These are phyloP conservation scores for Corchorus olitorius DNA, from an alignment of 345 rosid genomes.

Conservation along the genomic window DNA sequence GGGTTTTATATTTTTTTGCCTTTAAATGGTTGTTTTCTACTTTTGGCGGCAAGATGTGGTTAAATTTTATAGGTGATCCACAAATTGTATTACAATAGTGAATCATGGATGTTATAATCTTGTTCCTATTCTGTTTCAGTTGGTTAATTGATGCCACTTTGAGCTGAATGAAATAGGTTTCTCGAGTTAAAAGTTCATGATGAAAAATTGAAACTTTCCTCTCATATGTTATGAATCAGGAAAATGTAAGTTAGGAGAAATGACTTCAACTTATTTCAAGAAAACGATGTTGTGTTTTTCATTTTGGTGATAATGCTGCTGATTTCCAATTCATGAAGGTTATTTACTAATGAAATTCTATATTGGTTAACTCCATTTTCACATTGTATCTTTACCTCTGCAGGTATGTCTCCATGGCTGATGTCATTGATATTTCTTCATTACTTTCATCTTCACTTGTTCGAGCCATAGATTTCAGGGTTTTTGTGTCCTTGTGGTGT, in stretches of 20 bases:
- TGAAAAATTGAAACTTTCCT: neutral
- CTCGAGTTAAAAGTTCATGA: neutral
- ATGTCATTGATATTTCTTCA: constrained; percentile 71
- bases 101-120: neutral
- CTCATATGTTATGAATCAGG: neutral
- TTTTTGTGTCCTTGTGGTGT: constrained; percentile 72
- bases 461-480: constrained; percentile 72
- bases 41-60: neutral
- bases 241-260: neutral
- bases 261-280: neutral
- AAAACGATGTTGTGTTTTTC: neutral
- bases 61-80: neutral
- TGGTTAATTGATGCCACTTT: neutral
- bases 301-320: neutral
- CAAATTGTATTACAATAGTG: neutral
- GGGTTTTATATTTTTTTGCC: neutral
- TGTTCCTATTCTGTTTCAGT: neutral
- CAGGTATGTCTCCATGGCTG: constrained; percentile 87
- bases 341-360: neutral
- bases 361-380: neutral
- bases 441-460: constrained; percentile 59
- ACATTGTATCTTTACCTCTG: constrained; percentile 15
- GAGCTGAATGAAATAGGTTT: neutral
- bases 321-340: neutral
- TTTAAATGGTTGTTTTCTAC: neutral